Percentiles rank a stretch among this genome's conserved stretches.
phyloP scores from a whole-genome alignment of 352 stramenopile genomes.

The Phytophthora podocarpi region DNA sequence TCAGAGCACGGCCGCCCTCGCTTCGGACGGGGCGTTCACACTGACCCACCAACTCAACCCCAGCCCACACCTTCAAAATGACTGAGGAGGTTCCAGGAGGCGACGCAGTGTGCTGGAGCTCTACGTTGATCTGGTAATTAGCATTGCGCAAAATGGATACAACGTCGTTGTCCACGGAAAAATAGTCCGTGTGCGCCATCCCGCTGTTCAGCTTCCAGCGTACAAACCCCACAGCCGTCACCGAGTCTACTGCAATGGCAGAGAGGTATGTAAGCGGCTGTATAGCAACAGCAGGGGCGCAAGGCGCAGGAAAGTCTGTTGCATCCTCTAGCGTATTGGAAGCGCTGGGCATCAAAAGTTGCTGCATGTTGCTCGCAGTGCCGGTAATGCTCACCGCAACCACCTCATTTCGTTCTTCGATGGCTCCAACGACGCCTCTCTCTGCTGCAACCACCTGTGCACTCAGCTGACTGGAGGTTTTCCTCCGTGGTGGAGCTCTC shows the following conservation, averaged over 20 bases:
- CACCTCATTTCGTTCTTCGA: background rate
- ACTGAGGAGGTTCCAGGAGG: background rate
- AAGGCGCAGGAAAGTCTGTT: background rate
- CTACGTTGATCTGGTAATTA: slow-evolving; percentile 42
- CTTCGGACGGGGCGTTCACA: slow-evolving; percentile 23
- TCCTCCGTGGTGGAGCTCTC: slow-evolving; percentile 10
- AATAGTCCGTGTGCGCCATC: slow-evolving; percentile 20
- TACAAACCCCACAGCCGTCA: slow-evolving; percentile 24
- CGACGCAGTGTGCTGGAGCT: slow-evolving; percentile 29
- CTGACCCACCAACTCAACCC: slow-evolving; percentile 21
- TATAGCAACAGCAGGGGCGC: background rate
- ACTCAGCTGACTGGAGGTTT: background rate
- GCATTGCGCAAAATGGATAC: slow-evolving; percentile 28
- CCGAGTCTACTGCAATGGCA: slow-evolving; percentile 19
- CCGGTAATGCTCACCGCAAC: background rate
- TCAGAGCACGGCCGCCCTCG: slow-evolving; percentile 23
- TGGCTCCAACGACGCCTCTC: no score
- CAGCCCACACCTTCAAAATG: slow-evolving; percentile 48
- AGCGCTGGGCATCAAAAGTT: background rate
- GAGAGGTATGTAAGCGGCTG: slow-evolving; percentile 34
- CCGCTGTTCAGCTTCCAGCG: slow-evolving; percentile 34
- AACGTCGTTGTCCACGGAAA: slow-evolving; percentile 36
- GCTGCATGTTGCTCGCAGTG: background rate
- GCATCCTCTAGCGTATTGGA: background rate
- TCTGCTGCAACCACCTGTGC: background rate